These are phyloP conservation scores for Botrytis squamosa DNA, from an alignment of 2,329 filamentous ascomycete species.

Conservation along the genomic window DNA sequence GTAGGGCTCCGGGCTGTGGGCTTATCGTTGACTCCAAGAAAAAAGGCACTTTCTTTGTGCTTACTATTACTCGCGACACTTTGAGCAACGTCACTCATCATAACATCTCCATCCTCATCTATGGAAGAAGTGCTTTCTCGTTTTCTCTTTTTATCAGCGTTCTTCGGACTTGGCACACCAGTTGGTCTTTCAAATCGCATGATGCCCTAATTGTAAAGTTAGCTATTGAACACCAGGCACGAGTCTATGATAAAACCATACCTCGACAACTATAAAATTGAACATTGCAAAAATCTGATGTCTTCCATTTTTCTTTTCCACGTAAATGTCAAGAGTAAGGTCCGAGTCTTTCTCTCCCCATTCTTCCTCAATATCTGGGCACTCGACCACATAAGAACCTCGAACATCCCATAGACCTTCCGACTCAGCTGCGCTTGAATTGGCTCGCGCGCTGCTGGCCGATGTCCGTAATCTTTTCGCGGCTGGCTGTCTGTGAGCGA, in stretches of 20 bases:
- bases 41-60: slow-evolving; percentile 23
- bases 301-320: slow-evolving; percentile 21
- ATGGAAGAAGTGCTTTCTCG: slow-evolving; percentile 16
- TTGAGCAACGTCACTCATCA: slow-evolving; percentile 15
- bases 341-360: slow-evolving; percentile 18
- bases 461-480: slow-evolving; percentile 6
- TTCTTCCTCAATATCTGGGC: slow-evolving; percentile 21
- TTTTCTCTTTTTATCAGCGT: slow-evolving; percentile 17
- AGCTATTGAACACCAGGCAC: background rate
- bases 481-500: background rate
- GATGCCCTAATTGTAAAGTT: slow-evolving; percentile 16
- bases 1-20: slow-evolving; percentile 26
- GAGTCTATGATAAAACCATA: background rate
- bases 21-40: slow-evolving; percentile 24
- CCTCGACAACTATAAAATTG: slow-evolving; percentile 26
- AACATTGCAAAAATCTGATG: slow-evolving; percentile 27
- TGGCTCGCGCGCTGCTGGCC: background rate
- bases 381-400: slow-evolving; percentile 24
- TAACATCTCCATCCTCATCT: slow-evolving; percentile 24
- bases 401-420: slow-evolving; percentile 24
- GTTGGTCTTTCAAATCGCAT: slow-evolving; percentile 30
- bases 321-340: slow-evolving; percentile 24
- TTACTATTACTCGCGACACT: background rate
- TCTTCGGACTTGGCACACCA: slow-evolving; percentile 18
- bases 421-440: background rate